Percentiles rank a stretch among this genome's conserved stretches.
Conservation (phyloP, 1,284 basidiomycete genomes). For the Ceratobasidium sp. region DNA sequence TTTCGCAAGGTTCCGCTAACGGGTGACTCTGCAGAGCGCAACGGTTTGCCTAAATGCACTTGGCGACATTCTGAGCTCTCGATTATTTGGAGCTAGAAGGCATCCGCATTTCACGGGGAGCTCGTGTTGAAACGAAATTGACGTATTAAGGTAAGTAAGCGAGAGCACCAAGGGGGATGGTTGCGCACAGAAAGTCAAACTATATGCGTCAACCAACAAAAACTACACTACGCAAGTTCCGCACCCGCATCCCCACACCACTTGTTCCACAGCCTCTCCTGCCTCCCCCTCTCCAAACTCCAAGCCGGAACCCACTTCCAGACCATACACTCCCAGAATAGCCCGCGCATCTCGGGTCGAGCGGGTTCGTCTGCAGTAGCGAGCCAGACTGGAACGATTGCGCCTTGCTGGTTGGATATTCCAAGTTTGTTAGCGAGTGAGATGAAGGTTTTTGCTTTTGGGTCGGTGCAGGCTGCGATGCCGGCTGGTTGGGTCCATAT, state of each 20-base stretch:
- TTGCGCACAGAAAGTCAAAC: no score
- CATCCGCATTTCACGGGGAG: no score
- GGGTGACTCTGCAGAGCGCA: no score
- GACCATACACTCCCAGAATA: slow-evolving; percentile 45
- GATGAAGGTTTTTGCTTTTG: not conserved
- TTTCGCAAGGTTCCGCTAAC: no score
- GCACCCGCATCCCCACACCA: slow-evolving; percentile 15
- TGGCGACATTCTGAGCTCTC: no score
- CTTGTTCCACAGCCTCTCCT: slow-evolving; percentile 29
- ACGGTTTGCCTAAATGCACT: no score
- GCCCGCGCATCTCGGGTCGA: slow-evolving; percentile 35
- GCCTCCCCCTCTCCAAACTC: slow-evolving; percentile 15
- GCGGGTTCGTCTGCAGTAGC: slow-evolving; percentile 28
- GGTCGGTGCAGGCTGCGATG: not conserved
- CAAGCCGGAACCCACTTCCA: slow-evolving; percentile 44
- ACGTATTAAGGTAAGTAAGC: no score
- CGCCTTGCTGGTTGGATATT: slow-evolving; percentile 45
- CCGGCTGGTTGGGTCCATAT: slow-evolving; percentile 28
- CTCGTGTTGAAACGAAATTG: no score
- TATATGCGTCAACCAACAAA: no score
- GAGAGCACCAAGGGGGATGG: no score
- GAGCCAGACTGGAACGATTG: slow-evolving; percentile 43
- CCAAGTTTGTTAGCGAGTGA: slow-evolving; percentile 20
- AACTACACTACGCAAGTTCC: no score
- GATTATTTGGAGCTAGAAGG: no score